Evolutionary conservation across 495 filamentous ascomycete genomes (phyloP).

Genomic region (Aspergillus ostianus): DNA sequence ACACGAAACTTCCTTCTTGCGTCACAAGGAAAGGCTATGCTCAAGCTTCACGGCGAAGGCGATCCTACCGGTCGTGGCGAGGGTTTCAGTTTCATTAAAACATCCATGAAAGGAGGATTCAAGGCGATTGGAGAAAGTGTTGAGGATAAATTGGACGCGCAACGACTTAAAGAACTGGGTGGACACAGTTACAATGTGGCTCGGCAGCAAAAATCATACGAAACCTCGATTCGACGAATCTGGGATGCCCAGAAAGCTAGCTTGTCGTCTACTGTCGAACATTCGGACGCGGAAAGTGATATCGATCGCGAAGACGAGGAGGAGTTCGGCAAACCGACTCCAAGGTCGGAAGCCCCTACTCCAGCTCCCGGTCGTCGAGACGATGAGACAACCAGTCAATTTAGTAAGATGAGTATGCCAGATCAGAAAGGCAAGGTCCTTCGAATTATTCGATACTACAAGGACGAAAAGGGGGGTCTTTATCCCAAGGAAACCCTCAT

Average conservation of each 20-base stretch:
- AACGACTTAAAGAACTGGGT: slow-evolving; percentile 81
- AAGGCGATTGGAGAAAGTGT: slow-evolving; percentile 86
- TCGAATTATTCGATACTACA: slow-evolving; percentile 67
- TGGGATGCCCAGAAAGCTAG: slow-evolving; percentile 85
- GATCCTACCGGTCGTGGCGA: slow-evolving; percentile 94
- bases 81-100: slow-evolving; percentile 93
- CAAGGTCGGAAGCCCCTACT: slow-evolving; percentile 60
- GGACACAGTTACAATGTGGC: slow-evolving; percentile 98
- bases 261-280: slow-evolving; percentile 63
- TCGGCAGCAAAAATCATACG: slow-evolving; percentile 83
- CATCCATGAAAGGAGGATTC: slow-evolving; percentile 98
- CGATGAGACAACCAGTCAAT: slow-evolving; percentile 84
- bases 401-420: slow-evolving; percentile 71
- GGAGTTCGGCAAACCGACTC: slow-evolving; percentile 59
- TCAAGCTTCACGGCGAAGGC: slow-evolving; percentile 87
- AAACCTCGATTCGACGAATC: slow-evolving; percentile 79
- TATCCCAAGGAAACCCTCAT: slow-evolving; percentile 60
- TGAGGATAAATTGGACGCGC: slow-evolving; percentile 78
- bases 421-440: slow-evolving; percentile 70
- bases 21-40: slow-evolving; percentile 93
- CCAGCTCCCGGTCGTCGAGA: slow-evolving; percentile 54
- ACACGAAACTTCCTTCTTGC: slow-evolving; percentile 94
- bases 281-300: slow-evolving; percentile 60
- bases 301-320: slow-evolving; percentile 68
- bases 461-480: slow-evolving; percentile 60